These are phyloP conservation scores for Botryotinia globosa DNA, from an alignment of 2,329 filamentous ascomycete species.

Conservation along the genomic window DNA sequence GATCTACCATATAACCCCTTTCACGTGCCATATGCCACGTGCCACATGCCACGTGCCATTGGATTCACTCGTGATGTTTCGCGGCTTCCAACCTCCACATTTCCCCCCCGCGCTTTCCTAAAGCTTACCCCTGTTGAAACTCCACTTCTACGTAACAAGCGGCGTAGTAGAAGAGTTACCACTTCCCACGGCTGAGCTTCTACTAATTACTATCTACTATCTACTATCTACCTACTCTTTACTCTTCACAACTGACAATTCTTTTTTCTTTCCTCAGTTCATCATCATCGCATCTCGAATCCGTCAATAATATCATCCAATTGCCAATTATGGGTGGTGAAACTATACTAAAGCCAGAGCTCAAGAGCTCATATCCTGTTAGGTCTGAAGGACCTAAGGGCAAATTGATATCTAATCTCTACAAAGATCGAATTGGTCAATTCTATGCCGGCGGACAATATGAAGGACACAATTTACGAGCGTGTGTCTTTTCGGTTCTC, in stretches of 20 bases:
- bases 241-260: background rate
- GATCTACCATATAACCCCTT: slow-evolving; percentile 7
- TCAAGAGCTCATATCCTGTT: slow-evolving; percentile 37
- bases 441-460: slow-evolving; percentile 82
- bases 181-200: slow-evolving; percentile 9
- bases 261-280: background rate
- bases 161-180: slow-evolving; percentile 6
- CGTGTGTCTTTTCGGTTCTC: slow-evolving; percentile 49
- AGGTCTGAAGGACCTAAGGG: slow-evolving; percentile 52
- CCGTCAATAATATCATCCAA: slow-evolving; percentile 22
- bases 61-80: background rate
- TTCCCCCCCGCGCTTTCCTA: slow-evolving; percentile 15
- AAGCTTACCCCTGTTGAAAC: slow-evolving; percentile 13
- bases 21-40: background rate
- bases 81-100: background rate
- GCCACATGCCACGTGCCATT: background rate
- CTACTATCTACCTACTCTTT: background rate
- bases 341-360: slow-evolving; percentile 31
- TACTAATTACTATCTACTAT: background rate
- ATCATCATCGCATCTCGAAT: background rate
- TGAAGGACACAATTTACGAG: slow-evolving; percentile 67
- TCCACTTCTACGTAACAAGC: slow-evolving; percentile 20
- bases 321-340: slow-evolving; percentile 39
- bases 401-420: slow-evolving; percentile 80
- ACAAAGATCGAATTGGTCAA: slow-evolving; percentile 75